These are phyloP conservation scores for Penicillium lagena DNA, from an alignment of 495 filamentous ascomycete genomes.

Conservation along the genomic window DNA sequence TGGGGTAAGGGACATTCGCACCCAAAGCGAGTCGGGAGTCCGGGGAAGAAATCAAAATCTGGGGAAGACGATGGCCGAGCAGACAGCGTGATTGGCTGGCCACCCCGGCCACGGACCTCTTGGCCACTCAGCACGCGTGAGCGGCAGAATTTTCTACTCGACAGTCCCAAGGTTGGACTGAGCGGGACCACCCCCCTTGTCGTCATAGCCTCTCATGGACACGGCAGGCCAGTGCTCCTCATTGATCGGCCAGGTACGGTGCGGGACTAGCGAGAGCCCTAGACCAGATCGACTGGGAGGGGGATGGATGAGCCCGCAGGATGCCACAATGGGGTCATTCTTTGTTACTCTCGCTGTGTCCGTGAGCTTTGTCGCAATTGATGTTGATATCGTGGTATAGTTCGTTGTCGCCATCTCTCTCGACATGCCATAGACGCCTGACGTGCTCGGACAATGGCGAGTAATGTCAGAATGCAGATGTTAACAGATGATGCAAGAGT, in stretches of 20 bases:
- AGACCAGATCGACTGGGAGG: conserved; percentile 12
- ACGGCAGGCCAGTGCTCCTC: background rate
- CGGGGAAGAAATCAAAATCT: conserved; percentile 18
- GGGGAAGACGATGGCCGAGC: conserved; percentile 11
- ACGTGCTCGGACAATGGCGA: no score
- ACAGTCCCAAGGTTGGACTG: no score
- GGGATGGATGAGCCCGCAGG: conserved; percentile 19
- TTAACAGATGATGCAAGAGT: background rate
- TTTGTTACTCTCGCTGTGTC: background rate
- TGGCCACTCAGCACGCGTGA: conserved; percentile 15
- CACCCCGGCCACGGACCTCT: conserved; percentile 14
- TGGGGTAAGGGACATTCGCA: no score
- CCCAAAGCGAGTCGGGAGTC: conserved; percentile 2
- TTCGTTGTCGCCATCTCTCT: no score
- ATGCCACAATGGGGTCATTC: conserved; percentile 15
- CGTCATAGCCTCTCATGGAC: no score
- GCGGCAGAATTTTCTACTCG: conserved; percentile 5
- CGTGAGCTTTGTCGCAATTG: no score
- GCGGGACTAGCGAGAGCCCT: conserved; percentile 6
- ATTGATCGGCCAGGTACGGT: conserved; percentile 12
- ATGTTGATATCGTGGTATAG: no score
- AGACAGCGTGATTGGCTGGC: conserved; percentile 8
- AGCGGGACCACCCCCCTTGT: no score
- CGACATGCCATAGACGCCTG: no score
- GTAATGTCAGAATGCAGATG: no score